phyloP scores from a whole-genome alignment of 2,329 filamentous ascomycete genomes.

The Hypoxylon sp. region DNA sequence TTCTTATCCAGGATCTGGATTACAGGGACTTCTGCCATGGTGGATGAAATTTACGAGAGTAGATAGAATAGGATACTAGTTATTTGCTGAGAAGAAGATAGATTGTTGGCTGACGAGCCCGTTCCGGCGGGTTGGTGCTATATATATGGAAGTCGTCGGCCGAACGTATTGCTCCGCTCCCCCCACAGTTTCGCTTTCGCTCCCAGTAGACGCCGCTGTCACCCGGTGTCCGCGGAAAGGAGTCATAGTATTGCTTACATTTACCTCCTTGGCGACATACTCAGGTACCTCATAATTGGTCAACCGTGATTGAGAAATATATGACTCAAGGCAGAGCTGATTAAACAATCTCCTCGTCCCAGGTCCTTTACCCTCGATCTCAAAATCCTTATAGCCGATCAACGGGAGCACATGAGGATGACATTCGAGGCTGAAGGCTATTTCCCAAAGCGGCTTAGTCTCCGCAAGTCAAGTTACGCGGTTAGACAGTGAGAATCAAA shows the following conservation, averaged over 20 bases:
- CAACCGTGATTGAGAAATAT: too few species aligned
- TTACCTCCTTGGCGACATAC: not conserved
- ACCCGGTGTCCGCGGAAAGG: not conserved
- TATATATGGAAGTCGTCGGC: slow-evolving; percentile 18
- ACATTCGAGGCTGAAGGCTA: not conserved
- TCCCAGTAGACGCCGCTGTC: not conserved
- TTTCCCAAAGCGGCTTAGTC: slow-evolving; percentile 3
- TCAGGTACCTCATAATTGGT: not conserved
- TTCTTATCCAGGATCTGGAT: slow-evolving; percentile 54
- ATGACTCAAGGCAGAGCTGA: too few species aligned
- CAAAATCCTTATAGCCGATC: not conserved
- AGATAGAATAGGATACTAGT: not conserved
- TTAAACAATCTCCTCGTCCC: too few species aligned
- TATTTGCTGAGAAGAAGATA: not conserved
- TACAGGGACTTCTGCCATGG: slow-evolving; percentile 51
- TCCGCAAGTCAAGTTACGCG: not conserved
- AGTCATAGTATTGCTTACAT: not conserved
- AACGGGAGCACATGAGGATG: not conserved
- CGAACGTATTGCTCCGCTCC: slow-evolving; percentile 12
- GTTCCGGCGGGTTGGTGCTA: not conserved
- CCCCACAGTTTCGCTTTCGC: slow-evolving; percentile 19
- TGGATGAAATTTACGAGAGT: slow-evolving; percentile 4
- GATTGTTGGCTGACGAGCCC: not conserved
- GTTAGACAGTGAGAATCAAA: not conserved
- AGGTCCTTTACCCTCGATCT: not conserved